Base-by-base conservation (phyloP, 768 basidiomycete species). In the Amanita jacksonii region DNA sequence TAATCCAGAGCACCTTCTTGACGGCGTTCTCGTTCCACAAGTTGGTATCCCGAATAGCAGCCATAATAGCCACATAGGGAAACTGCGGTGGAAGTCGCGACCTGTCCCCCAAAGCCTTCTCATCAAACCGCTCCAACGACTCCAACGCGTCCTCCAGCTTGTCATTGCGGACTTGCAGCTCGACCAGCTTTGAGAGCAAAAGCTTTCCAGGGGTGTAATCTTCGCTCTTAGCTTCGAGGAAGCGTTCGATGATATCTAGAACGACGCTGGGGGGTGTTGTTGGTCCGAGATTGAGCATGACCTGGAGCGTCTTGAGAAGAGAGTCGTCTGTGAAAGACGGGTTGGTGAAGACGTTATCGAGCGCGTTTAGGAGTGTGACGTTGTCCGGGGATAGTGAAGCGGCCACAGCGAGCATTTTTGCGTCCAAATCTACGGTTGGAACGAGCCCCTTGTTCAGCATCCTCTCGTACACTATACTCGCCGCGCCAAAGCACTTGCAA, bases 381-480 rank as follows among this genome's bases (percentile, higher is more conserved):
- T 53, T 47, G 3, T 56, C 54, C 15, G 47, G 34, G 1, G 58
- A 46, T 13, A 55, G 19, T 8, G 56, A 55, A 6, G 69, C 39
- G 15, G 53, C 40, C 28, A 69, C 53, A 0, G 66, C 64, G 9
- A 65, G 43, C 52, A 77, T 64, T 39, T 63, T 65, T 6, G 69
- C 64, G 39, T 67, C 59, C 10, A 73, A 61, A 10, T 62, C 43
- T 5, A 59, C 46, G 10, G 65, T 53, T 1, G 69, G 61, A 1
- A 66, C 39, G 32, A 73, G 60, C 7, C 67, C 65, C 13, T 66
- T 62, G 1, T 58, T 52, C 15, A 54, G 48, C 68, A 79, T 72
- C 13, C 64, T 61, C 6, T 61, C 51, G 51, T 73, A 67, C 8
- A 76, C 55, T 2, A 54, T 47, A 13, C 63, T 52, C 0, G 77